Evolutionary conservation across 2,329 filamentous ascomycete species (phyloP), one percentile per base, ranked within the genome.

Genomic region (Celoporthe dispersa): DNA sequence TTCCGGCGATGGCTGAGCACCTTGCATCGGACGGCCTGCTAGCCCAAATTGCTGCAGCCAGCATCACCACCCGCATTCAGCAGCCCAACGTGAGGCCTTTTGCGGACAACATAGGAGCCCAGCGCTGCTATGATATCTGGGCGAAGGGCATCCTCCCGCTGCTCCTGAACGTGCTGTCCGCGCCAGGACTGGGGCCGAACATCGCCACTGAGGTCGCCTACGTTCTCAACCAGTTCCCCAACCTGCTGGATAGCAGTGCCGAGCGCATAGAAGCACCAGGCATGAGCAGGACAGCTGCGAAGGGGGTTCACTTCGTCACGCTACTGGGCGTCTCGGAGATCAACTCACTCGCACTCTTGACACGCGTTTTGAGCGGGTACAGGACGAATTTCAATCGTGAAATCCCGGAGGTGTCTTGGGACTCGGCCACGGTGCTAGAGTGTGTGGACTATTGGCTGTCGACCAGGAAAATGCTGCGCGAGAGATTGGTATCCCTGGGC

Each of bases 101-200:
- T 73, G 92, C 96, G 60, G 87, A 92, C 7, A 88, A 88, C 19
- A 84, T 88, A 3, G 86, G 91, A 1, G 82, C 87, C 0, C 88
- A 90, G 72, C 90, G 95, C 35, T 90, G 97, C 77, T 97, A 97
- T 82, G 87, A 88, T 66, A 94, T 98, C 76, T 99, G 96, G 96
- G 89, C 90, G 28, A 92, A 93, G 74, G 96, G 94, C 1, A 87
- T 98, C 69, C 84, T 99, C 3, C 96, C 96, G 0, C 83, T 99
- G 25, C 91, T 95, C 71, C 86, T 99, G 60, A 98, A 98, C 79
- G 85, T 99, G 37, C 87, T 99, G 28, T 89, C 91, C 70, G 90
- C 92, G 14, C 68, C 70, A 39, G 70, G 70, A 8, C 89, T 99
- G 25, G 94, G 94, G 14, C 87, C 90, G 1, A 92, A 93, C 1